These are phyloP conservation scores for Larix sibirica DNA, from an alignment of 83 land plant species.

Conservation along the genomic window DNA sequence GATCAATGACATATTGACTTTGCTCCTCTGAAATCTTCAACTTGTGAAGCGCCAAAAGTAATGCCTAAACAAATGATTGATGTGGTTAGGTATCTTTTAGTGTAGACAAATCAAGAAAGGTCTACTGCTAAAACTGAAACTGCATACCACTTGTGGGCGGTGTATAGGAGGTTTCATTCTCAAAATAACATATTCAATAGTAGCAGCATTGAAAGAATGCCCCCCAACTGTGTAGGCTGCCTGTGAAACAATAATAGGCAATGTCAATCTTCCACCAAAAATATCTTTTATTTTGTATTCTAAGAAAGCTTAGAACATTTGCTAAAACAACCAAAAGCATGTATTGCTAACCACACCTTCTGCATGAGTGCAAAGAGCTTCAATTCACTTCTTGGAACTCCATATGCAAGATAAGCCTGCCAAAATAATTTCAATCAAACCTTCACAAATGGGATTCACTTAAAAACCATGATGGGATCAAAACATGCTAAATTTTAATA, in stretches of 20 bases:
- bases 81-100: too few relatives aligned
- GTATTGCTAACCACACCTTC: conserved; percentile 50
- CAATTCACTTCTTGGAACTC: conserved; percentile 81
- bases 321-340: background rate
- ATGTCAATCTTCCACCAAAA: background rate
- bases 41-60: too few relatives aligned
- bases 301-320: background rate
- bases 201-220: conserved; percentile 76
- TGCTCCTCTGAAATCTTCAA: too few relatives aligned
- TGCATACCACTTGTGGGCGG: conserved; percentile 82
- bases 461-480: too few relatives aligned
- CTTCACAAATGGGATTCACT: too few relatives aligned
- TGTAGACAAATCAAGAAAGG: background rate
- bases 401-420: conserved; percentile 93
- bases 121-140: background rate
- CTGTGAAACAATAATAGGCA: conserved; percentile 32
- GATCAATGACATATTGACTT: too few relatives aligned
- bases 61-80: too few relatives aligned
- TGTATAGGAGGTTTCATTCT: conserved; percentile 80
- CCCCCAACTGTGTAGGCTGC: conserved; percentile 83
- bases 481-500: too few relatives aligned
- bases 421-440: too few relatives aligned
- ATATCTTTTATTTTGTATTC: background rate
- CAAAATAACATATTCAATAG: conserved; percentile 68
- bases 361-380: conserved; percentile 84